Conservation (phyloP, 345 rosid species). For the Lumnitzera littorea region DNA sequence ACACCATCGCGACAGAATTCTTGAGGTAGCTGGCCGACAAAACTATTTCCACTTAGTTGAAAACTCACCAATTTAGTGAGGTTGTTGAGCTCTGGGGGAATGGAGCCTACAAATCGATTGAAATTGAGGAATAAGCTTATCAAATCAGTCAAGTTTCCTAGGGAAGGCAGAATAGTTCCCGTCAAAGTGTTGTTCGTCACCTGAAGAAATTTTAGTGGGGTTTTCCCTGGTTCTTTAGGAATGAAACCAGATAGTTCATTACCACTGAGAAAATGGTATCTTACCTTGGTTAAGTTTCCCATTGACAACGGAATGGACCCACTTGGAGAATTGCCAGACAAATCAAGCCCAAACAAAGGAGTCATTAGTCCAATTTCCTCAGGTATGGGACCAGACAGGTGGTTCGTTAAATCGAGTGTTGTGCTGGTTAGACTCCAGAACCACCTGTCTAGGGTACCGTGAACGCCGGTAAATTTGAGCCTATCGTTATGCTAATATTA, state of each 20-base stretch:
- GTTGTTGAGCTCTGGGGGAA: slow-evolving; percentile 2
- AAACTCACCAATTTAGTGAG: neutral
- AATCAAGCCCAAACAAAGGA: no score
- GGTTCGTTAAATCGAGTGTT: neutral
- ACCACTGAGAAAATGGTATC: neutral
- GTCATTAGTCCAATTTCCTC: neutral
- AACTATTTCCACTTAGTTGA: neutral
- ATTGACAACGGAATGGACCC: no score
- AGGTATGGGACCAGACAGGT: slow-evolving; percentile 7
- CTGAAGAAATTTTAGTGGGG: neutral
- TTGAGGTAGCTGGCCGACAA: slow-evolving; percentile 12
- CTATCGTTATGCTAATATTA: no score
- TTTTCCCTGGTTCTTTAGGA: no score
- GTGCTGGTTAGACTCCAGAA: no score
- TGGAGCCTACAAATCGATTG: slow-evolving; percentile 3
- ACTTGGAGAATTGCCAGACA: no score
- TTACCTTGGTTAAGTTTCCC: no score
- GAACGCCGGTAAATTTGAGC: no score
- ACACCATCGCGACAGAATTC: slow-evolving; percentile 5
- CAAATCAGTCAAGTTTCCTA: slow-evolving; percentile 8
- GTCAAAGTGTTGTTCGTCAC: neutral
- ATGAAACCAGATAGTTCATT: neutral
- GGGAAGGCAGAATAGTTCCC: neutral
- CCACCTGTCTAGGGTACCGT: no score
- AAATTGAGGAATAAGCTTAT: rapidly evolving